These are phyloP conservation scores for Silene vulgaris DNA, from an alignment of 179 eudicot genomes.

Conservation along the genomic window DNA sequence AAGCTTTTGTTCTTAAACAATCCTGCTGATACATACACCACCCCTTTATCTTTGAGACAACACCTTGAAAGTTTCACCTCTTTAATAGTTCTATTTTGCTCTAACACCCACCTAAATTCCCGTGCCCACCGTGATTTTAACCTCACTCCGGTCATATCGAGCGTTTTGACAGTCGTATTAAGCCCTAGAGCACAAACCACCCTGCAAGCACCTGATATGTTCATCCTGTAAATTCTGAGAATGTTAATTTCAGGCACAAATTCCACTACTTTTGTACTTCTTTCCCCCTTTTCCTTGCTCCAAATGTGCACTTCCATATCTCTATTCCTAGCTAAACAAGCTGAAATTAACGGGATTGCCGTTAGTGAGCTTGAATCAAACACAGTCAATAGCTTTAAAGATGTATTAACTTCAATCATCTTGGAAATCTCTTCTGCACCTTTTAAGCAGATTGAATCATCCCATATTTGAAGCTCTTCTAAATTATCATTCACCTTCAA, in stretches of 20 bases:
- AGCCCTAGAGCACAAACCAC: slow-evolving; percentile 69
- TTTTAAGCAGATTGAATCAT: slow-evolving; percentile 66
- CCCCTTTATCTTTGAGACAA: slow-evolving; percentile 66
- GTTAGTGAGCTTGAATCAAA: slow-evolving; percentile 55
- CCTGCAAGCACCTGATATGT: slow-evolving; percentile 57
- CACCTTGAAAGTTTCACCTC: slow-evolving; percentile 68
- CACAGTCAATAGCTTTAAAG: slow-evolving; percentile 56
- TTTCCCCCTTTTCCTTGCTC: slow-evolving; percentile 47
- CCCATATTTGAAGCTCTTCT: slow-evolving; percentile 88
- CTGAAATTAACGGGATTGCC: slow-evolving; percentile 71
- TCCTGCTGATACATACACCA: slow-evolving; percentile 79
- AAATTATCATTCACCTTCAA: slow-evolving; percentile 57
- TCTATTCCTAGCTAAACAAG: slow-evolving; percentile 78
- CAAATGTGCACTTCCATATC: slow-evolving; percentile 72
- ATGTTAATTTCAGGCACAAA: slow-evolving; percentile 58
- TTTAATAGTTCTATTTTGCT: slow-evolving; percentile 61
- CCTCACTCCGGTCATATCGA: slow-evolving; percentile 73
- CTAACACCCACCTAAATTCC: slow-evolving; percentile 78
- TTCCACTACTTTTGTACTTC: slow-evolving; percentile 60
- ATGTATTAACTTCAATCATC: slow-evolving; percentile 79
- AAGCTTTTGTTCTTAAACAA: slow-evolving; percentile 63
- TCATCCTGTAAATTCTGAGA: slow-evolving; percentile 52
- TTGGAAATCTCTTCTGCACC: slow-evolving; percentile 89
- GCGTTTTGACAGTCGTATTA: slow-evolving; percentile 64
- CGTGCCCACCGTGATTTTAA: slow-evolving; percentile 80